phyloP scores from a whole-genome alignment of 2,329 filamentous ascomycete species.

The Chrysosporium queenslandicum region DNA sequence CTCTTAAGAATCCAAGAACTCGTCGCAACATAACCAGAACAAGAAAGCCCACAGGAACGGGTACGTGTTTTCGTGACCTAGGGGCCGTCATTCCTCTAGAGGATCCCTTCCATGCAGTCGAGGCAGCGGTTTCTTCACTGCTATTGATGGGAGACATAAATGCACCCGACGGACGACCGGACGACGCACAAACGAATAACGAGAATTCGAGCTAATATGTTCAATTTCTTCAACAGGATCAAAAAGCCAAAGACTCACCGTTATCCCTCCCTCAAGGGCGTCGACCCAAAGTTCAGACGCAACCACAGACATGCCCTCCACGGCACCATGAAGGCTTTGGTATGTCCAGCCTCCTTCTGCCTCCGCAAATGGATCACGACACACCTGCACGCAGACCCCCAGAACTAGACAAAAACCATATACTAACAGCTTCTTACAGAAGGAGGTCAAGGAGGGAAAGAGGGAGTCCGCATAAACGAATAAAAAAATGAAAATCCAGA shows the following conservation, averaged over 20 bases:
- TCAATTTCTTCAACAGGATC: constrained; percentile 55
- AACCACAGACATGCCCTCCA: constrained; percentile 99
- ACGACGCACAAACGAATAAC: neutral
- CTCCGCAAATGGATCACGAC: neutral
- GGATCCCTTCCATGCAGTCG: neutral
- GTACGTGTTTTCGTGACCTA: constrained; percentile 47
- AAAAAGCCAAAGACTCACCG: constrained; percentile 99
- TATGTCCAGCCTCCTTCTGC: constrained; percentile 45
- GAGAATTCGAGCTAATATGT: neutral
- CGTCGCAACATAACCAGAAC: constrained; percentile 96
- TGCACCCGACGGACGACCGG: neutral
- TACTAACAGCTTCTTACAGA: constrained; percentile 51
- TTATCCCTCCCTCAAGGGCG: constrained; percentile 97
- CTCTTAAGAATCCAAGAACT: constrained; percentile 94
- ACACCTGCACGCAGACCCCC: neutral
- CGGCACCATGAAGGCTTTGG: constrained; percentile 95
- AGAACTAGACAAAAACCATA: neutral
- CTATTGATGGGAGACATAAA: neutral
- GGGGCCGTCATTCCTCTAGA: constrained; percentile 6
- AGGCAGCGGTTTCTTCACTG: neutral
- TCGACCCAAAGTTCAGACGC: constrained; percentile 98
- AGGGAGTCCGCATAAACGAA: constrained; percentile 64
- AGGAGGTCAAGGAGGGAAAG: constrained; percentile 96
- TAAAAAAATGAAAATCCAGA: constrained; percentile 22
- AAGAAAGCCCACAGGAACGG: constrained; percentile 99